phyloP scores from a whole-genome alignment of 345 rosid species.

The Eucalyptus pauciflora region DNA sequence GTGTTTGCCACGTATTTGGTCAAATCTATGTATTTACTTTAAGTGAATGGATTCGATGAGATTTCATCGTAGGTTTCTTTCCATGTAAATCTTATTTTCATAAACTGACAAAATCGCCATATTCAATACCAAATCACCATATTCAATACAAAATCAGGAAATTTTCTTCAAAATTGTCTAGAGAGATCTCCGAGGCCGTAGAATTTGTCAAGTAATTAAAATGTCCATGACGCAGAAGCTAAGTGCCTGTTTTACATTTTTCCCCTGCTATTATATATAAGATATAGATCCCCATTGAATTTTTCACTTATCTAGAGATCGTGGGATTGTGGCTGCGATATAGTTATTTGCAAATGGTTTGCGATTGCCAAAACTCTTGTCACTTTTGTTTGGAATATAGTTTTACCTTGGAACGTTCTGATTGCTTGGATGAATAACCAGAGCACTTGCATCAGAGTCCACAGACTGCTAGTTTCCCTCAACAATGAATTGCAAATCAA shows the following conservation, averaged over 20 bases:
- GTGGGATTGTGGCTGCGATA: background rate
- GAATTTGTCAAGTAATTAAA: background rate
- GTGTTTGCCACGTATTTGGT: background rate
- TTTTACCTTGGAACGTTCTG: background rate
- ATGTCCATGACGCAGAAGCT: background rate
- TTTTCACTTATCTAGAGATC: background rate
- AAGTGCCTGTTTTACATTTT: background rate
- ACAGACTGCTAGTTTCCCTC: background rate
- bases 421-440: background rate
- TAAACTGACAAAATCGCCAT: background rate
- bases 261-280: background rate
- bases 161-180: background rate
- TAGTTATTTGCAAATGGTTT: background rate
- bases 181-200: fast-evolving
- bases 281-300: background rate
- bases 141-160: background rate
- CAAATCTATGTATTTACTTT: background rate
- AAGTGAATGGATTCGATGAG: background rate
- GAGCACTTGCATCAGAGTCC: background rate
- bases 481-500: background rate
- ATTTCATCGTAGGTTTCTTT: background rate
- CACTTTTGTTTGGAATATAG: background rate
- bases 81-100: background rate
- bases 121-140: background rate
- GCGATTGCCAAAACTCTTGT: background rate